Conservation (phyloP, 345 rosid species). For the Excoecaria agallocha region DNA sequence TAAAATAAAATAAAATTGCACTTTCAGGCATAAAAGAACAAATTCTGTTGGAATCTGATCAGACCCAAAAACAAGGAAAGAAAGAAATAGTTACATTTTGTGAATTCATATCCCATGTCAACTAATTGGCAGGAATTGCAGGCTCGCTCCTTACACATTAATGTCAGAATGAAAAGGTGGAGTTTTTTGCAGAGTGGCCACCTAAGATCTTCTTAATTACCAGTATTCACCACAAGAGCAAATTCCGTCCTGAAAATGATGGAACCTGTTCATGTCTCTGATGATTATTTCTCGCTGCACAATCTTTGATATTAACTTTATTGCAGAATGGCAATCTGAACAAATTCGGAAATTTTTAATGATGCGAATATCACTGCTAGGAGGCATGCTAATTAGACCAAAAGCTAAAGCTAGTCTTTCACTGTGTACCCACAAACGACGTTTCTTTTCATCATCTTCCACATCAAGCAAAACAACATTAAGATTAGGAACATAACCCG, state of each 20-base stretch:
- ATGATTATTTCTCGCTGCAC: conserved; percentile 64
- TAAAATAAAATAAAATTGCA: conserved; percentile 17
- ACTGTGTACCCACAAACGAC: conserved; percentile 70
- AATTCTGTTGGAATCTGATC: neutral
- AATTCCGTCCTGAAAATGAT: conserved; percentile 61
- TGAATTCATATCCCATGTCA: conserved; percentile 90
- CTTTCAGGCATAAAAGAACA: neutral
- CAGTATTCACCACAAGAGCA: conserved; percentile 84
- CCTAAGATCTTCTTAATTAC: conserved; percentile 37
- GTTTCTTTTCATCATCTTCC: conserved; percentile 58
- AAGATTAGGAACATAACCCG: conserved; percentile 41
- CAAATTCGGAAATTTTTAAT: conserved; percentile 80
- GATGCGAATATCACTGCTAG: conserved; percentile 51
- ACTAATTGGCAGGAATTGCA: conserved; percentile 18
- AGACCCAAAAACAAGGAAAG: neutral
- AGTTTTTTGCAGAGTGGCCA: neutral
- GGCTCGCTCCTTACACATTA: no score
- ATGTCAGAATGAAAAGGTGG: no score
- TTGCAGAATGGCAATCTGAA: conserved; percentile 65
- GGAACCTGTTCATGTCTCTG: conserved; percentile 85
- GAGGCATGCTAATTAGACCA: conserved; percentile 51
- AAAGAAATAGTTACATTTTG: conserved; percentile 41
- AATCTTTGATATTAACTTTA: conserved; percentile 64
- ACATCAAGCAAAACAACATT: conserved; percentile 51
- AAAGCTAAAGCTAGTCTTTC: conserved; percentile 85